These are phyloP conservation scores for Chlamydomonas sp. DNA, from an alignment of 139 green algal species.

Conservation along the genomic window DNA sequence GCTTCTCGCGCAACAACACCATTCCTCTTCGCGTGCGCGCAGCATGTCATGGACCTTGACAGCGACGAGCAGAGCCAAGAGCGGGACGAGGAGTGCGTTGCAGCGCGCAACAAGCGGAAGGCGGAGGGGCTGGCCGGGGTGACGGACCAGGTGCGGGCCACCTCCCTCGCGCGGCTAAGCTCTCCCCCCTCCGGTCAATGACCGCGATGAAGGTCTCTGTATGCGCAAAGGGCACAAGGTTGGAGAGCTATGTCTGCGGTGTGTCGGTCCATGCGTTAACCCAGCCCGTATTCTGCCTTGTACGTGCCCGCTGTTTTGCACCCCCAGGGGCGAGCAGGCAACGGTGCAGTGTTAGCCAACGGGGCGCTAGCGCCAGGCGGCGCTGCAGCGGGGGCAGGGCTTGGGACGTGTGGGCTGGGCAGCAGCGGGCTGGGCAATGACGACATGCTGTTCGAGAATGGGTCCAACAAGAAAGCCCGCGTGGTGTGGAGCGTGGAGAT, in stretches of 20 bases:
- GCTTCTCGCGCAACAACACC: background rate
- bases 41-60: constrained; percentile 35
- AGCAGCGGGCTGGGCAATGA: background rate
- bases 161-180: background rate
- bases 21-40: background rate
- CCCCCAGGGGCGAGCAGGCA: too few species aligned
- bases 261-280: too few species aligned
- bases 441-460: constrained; percentile 45
- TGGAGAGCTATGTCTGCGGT: too few species aligned
- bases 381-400: too few species aligned
- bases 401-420: background rate
- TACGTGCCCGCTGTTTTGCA: too few species aligned
- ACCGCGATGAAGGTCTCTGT: too few species aligned
- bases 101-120: constrained; percentile 32
- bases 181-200: too few species aligned
- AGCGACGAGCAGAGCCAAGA: constrained; percentile 56
- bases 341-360: too few species aligned
- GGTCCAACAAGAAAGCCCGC: constrained; percentile 87
- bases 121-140: background rate
- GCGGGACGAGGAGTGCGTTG: constrained; percentile 18
- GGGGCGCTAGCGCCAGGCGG: too few species aligned
- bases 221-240: too few species aligned
- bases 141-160: constrained; percentile 15
- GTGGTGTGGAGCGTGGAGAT: constrained; percentile 97
- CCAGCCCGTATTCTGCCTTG: too few species aligned